These are phyloP conservation scores for Podospora sp. DNA, from an alignment of 495 filamentous ascomycete species.

Conservation along the genomic window DNA sequence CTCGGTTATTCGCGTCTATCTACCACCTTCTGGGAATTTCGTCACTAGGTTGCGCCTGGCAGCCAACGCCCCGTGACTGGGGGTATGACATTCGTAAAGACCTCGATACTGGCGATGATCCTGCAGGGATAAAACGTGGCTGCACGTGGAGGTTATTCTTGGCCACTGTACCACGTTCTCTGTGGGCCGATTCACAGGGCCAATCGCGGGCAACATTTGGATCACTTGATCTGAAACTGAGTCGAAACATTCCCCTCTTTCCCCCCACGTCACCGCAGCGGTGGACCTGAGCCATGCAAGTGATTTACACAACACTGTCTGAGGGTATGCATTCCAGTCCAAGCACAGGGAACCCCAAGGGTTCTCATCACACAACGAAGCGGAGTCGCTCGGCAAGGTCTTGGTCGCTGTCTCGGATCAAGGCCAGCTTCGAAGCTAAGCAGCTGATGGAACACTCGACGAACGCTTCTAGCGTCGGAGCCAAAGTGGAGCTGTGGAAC, in stretches of 20 bases:
- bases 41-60: neutral
- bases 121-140: constrained; percentile 39
- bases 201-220: constrained; percentile 7
- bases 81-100: neutral
- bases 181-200: neutral
- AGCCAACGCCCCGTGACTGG: neutral
- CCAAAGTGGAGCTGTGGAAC: neutral
- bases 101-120: constrained; percentile 21
- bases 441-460: constrained; percentile 5
- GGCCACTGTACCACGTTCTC: constrained; percentile 1
- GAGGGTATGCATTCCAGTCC: constrained; percentile 18
- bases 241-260: constrained; percentile 34
- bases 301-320: constrained; percentile 15
- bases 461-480: constrained; percentile 1
- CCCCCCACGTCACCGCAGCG: constrained; percentile 19
- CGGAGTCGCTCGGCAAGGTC: neutral
- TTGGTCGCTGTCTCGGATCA: constrained; percentile 3
- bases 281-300: constrained; percentile 2
- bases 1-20: too few relatives aligned
- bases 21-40: too few relatives aligned
- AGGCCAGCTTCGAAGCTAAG: neutral
- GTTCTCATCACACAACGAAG: neutral
- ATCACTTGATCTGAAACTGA: constrained; percentile 41
- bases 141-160: constrained; percentile 36
- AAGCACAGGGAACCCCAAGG: neutral